phyloP scores from a whole-genome alignment of 306 rosid species.

The Hippophae rhamnoides region DNA sequence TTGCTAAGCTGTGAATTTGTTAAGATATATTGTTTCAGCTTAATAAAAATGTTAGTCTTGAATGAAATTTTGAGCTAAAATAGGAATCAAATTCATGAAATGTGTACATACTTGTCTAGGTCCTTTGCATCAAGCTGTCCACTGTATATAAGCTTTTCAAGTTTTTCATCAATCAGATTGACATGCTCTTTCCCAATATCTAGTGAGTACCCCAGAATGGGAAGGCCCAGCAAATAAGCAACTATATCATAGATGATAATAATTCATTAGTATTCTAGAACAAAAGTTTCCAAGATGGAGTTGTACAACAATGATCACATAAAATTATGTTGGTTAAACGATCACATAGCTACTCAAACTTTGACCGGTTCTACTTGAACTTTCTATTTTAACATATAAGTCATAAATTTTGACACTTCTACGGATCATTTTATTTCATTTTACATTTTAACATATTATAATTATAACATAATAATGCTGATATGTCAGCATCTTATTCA shows the following conservation, averaged over 20 bases:
- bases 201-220: constrained; percentile 67
- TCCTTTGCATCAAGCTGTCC: constrained; percentile 89
- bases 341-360: too few relatives aligned
- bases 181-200: constrained; percentile 98
- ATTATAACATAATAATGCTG: too few relatives aligned
- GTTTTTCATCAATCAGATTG: constrained; percentile 77
- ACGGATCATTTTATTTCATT: too few relatives aligned
- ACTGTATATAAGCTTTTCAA: constrained; percentile 76
- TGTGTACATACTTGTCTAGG: constrained; percentile 43
- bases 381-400: too few relatives aligned
- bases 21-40: background rate
- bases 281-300: too few relatives aligned
- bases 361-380: too few relatives aligned
- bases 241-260: constrained; percentile 26
- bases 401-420: too few relatives aligned
- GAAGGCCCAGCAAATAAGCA: constrained; percentile 84
- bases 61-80: background rate
- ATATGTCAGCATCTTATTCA: too few relatives aligned
- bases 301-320: too few relatives aligned
- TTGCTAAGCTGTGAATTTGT: too few relatives aligned
- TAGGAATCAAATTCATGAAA: background rate
- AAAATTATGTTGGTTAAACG: too few relatives aligned
- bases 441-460: too few relatives aligned
- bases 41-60: background rate
- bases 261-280: background rate